phyloP scores from a whole-genome alignment of 148 eudicot species.

The Oxyria digyna region DNA sequence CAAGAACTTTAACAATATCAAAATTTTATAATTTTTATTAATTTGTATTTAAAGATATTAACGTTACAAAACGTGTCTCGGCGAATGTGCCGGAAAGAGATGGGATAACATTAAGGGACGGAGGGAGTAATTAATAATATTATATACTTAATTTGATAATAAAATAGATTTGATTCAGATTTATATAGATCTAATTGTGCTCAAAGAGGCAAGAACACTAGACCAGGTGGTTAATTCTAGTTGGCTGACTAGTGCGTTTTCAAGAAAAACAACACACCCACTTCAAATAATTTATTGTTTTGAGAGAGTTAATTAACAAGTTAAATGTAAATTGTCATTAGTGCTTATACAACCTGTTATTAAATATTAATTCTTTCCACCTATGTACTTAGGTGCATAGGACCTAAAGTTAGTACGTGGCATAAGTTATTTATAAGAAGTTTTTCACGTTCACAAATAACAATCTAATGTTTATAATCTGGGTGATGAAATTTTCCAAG shows the following conservation, averaged over 20 bases:
- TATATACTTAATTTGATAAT: too few relatives aligned
- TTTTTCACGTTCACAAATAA: too few relatives aligned
- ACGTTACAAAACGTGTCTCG: too few relatives aligned
- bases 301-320: not conserved
- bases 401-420: conserved; percentile 6
- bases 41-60: too few relatives aligned
- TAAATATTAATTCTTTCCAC: not conserved
- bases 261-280: conserved; percentile 1
- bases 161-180: not conserved
- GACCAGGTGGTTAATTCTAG: conserved; percentile 1
- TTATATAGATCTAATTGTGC: not conserved
- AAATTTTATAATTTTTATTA: too few relatives aligned
- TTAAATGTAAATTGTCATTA: not conserved
- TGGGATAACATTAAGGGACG: too few relatives aligned
- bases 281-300: not conserved
- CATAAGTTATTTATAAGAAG: too few relatives aligned
- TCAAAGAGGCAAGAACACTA: not conserved
- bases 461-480: too few relatives aligned
- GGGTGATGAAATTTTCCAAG: too few relatives aligned
- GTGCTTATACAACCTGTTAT: not conserved
- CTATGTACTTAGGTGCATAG: not conserved
- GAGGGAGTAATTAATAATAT: not conserved
- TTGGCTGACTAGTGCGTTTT: not conserved
- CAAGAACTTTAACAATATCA: too few relatives aligned
- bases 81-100: too few relatives aligned